phyloP scores from a whole-genome alignment of 75 land plant species.

The Pinus tabuliformis region DNA sequence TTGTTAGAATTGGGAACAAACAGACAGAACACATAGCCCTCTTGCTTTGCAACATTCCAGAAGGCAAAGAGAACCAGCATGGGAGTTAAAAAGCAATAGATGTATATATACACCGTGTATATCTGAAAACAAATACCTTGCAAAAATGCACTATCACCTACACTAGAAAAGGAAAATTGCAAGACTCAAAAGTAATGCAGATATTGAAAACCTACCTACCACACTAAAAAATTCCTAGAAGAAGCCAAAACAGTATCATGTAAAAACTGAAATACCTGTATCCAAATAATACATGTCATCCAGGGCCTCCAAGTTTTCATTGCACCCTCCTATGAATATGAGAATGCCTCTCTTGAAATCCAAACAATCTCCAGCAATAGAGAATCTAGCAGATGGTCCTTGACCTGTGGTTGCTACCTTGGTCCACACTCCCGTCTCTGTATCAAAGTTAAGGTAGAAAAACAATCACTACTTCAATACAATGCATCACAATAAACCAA shows the following conservation, averaged over 20 bases:
- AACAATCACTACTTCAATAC: background rate
- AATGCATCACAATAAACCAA: background rate
- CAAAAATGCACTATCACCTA: constrained; percentile 3
- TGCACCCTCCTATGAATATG: constrained; percentile 88
- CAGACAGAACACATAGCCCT: background rate
- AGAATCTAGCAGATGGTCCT: constrained; percentile 92
- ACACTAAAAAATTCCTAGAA: background rate
- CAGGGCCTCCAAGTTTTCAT: constrained; percentile 83
- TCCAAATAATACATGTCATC: constrained; percentile 90
- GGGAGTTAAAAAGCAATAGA: background rate
- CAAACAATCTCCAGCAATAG: constrained; percentile 87
- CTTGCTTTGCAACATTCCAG: background rate
- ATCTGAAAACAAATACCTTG: background rate
- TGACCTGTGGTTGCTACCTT: constrained; percentile 46
- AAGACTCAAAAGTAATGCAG: background rate
- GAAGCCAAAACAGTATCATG: background rate
- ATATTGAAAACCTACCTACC: background rate
- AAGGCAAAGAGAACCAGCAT: background rate
- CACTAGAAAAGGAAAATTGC: background rate
- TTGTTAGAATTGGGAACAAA: background rate
- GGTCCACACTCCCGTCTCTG: constrained; percentile 85
- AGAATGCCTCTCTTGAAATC: constrained; percentile 65
- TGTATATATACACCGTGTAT: background rate
- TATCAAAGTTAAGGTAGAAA: constrained; percentile 5
- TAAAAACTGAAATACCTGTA: constrained; percentile 56